Evolutionary conservation across 2,329 filamentous ascomycete genomes (phyloP).

Genomic region (Verticillium albo-atrum): DNA sequence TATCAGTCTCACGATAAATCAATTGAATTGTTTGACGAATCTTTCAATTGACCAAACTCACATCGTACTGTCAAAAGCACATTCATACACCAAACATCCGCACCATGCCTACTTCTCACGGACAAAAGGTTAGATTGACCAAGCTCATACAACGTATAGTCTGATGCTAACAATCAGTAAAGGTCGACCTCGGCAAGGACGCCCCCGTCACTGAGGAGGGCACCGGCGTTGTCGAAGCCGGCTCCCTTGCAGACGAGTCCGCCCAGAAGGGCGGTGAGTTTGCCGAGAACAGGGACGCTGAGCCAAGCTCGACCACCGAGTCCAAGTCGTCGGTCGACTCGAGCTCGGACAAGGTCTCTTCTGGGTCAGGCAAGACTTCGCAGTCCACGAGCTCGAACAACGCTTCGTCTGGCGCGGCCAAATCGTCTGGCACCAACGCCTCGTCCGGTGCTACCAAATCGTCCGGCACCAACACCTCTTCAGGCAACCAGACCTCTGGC

Average conservation of each 20-base stretch:
- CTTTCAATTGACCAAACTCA: neutral
- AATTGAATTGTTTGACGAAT: neutral
- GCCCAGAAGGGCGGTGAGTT: constrained; percentile 55
- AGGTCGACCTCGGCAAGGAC: constrained; percentile 40
- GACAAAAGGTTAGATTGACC: neutral
- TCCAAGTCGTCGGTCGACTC: neutral
- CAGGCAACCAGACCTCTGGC: constrained; percentile 7
- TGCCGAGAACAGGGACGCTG: constrained; percentile 51
- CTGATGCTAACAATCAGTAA: neutral
- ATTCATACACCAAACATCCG: neutral
- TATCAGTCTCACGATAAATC: neutral
- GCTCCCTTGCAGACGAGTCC: constrained; percentile 76
- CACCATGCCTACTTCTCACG: neutral
- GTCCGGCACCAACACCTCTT: constrained; percentile 6
- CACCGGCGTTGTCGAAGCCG: constrained; percentile 58
- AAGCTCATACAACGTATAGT: neutral
- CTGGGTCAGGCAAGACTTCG: neutral
- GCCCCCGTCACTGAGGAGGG: constrained; percentile 53
- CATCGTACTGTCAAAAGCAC: neutral
- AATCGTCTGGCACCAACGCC: neutral
- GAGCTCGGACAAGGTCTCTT: neutral
- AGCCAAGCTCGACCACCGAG: constrained; percentile 10
- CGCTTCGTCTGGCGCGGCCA: constrained; percentile 32
- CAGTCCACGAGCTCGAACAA: constrained; percentile 29
- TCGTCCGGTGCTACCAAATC: constrained; percentile 4